phyloP scores from a whole-genome alignment of 805 yeast species.

The Wickerhamiella occidentalis region DNA sequence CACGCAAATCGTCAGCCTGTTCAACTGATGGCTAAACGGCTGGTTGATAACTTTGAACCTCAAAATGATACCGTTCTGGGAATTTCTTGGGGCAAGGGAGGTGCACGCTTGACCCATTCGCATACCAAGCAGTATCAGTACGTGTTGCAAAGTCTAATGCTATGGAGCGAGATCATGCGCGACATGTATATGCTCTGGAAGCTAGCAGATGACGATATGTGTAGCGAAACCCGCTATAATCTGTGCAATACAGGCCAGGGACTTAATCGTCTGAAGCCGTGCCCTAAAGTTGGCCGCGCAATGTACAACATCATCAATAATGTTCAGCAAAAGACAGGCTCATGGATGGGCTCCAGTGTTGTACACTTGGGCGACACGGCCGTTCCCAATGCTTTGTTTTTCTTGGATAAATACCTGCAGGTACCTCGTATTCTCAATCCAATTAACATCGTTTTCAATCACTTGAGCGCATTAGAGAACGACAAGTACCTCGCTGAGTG shows the following conservation, averaged over 20 bases:
- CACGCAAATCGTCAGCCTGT: slow-evolving; percentile 60
- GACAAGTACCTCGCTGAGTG: slow-evolving; percentile 29
- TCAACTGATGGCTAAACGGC: slow-evolving; percentile 43
- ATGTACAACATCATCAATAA: slow-evolving; percentile 60
- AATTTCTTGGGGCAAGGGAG: slow-evolving; percentile 52
- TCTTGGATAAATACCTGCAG: slow-evolving; percentile 67
- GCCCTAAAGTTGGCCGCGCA: slow-evolving; percentile 54
- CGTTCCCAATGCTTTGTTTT: slow-evolving; percentile 71
- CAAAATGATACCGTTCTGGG: slow-evolving; percentile 39
- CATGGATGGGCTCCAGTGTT: slow-evolving; percentile 72
- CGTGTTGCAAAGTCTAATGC: slow-evolving; percentile 57
- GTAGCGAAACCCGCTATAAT: slow-evolving; percentile 40
- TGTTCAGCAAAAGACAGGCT: slow-evolving; percentile 48
- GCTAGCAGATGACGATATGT: slow-evolving; percentile 60
- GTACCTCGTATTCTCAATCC: slow-evolving; percentile 70
- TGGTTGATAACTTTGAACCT: slow-evolving; percentile 35
- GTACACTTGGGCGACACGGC: slow-evolving; percentile 75
- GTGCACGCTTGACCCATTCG: slow-evolving; percentile 61
- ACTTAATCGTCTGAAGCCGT: slow-evolving; percentile 58
- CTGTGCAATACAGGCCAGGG: slow-evolving; percentile 73
- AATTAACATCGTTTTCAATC: slow-evolving; percentile 44
- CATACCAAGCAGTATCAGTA: slow-evolving; percentile 63
- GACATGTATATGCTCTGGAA: slow-evolving; percentile 72
- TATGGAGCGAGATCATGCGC: slow-evolving; percentile 68
- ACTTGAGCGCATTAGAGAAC: slow-evolving; percentile 41